These are phyloP conservation scores for Xylaria bambusicola DNA, from an alignment of 495 filamentous ascomycete genomes.

Conservation along the genomic window DNA sequence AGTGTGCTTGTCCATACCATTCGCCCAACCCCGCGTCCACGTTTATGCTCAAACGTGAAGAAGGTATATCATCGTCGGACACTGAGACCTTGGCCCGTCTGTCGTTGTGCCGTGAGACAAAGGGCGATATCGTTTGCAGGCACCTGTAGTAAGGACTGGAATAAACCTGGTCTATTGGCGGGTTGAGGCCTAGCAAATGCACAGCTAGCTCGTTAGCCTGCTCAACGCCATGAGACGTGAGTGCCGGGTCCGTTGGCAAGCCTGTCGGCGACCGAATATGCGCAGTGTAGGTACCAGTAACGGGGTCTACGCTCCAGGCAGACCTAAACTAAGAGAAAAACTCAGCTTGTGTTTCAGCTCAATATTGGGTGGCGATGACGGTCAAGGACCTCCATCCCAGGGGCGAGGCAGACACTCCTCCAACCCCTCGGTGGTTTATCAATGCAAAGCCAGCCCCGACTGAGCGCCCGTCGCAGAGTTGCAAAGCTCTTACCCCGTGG, in stretches of 20 bases:
- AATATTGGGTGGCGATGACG: constrained; percentile 2
- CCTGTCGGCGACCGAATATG: constrained; percentile 77
- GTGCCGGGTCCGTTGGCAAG: constrained; percentile 80
- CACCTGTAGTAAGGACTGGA: constrained; percentile 89
- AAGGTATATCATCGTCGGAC: constrained; percentile 19
- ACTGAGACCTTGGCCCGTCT: constrained; percentile 6
- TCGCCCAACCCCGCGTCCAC: constrained; percentile 81
- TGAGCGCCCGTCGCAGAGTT: background rate
- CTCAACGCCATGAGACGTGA: constrained; percentile 79
- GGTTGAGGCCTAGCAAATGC: constrained; percentile 60
- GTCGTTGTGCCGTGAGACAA: constrained; percentile 40
- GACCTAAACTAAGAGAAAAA: constrained; percentile 70
- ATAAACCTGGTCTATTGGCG: constrained; percentile 76
- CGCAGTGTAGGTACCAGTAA: constrained; percentile 71
- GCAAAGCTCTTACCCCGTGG: constrained; percentile 69
- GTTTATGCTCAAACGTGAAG: constrained; percentile 47
- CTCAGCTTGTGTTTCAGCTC: constrained; percentile 21
- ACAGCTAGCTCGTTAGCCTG: constrained; percentile 79
- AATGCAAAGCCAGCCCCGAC: background rate
- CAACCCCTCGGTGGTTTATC: background rate
- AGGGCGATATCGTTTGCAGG: constrained; percentile 80
- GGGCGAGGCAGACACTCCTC: background rate
- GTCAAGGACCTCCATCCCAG: constrained; percentile 7
- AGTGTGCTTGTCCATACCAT: constrained; percentile 83
- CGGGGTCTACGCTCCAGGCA: constrained; percentile 80